Conservation (phyloP, 805 yeast species). For the Kodamaea kaohsiungensis region DNA sequence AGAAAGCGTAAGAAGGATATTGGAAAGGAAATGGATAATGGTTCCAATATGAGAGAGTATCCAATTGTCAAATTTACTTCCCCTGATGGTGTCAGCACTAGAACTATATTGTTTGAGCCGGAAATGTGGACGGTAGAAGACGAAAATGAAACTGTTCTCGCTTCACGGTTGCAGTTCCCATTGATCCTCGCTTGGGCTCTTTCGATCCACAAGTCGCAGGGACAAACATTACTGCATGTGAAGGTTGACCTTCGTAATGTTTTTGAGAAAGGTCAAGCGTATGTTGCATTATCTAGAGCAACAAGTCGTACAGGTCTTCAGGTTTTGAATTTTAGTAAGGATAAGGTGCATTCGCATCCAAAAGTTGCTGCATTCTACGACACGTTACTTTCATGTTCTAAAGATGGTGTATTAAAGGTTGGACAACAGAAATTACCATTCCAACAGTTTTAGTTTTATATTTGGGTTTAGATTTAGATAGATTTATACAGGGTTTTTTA, state of each 20-base stretch:
- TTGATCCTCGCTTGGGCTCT: conserved; percentile 94
- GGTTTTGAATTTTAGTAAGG: conserved; percentile 67
- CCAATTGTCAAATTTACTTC: conserved; percentile 80
- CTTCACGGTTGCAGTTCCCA: conserved; percentile 79
- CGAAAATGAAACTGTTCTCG: conserved; percentile 64
- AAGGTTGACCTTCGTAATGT: conserved; percentile 73
- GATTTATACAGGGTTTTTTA: not conserved
- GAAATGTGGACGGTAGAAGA: conserved; percentile 84
- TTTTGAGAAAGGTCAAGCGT: conserved; percentile 93
- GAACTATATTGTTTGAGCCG: conserved; percentile 78
- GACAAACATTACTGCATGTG: conserved; percentile 78
- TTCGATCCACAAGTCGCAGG: conserved; percentile 95
- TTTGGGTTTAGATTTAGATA: not conserved
- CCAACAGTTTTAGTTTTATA: not conserved
- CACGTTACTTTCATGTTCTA: conserved; percentile 29
- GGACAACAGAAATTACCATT: conserved; percentile 6
- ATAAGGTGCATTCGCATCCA: conserved; percentile 66
- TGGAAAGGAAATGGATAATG: conserved; percentile 41
- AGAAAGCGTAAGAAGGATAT: conserved; percentile 50
- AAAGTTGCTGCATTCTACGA: conserved; percentile 72
- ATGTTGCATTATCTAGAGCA: conserved; percentile 93
- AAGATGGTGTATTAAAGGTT: not conserved
- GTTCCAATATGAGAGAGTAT: conserved; percentile 48
- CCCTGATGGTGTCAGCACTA: conserved; percentile 63
- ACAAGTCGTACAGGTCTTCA: conserved; percentile 80